Base-by-base conservation (phyloP, 257 asterid genomes). In the Dorcoceras hygrometricum region DNA sequence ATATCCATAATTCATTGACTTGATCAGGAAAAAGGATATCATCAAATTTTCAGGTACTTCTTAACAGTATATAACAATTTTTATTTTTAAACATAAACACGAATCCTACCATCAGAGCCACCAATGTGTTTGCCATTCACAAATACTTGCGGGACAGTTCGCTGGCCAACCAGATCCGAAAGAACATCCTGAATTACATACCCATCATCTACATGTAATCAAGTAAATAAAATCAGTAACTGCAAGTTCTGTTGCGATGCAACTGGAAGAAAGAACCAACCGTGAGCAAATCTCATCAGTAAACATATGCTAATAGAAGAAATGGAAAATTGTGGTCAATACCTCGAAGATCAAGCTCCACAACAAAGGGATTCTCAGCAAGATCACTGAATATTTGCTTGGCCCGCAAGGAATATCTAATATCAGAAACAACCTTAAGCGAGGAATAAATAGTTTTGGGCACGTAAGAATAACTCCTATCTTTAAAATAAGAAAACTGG, bases 271-370 rank as follows among this genome's bases (percentile, higher is more conserved):
- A 3, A 66, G 29, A 56, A 31, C 19, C 4, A 23, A 56, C 26
- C 46, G 34, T 26, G n/a, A 3, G n/a, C 14, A 65, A 20, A 54
- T 72, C 64, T 56, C 29, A 43, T 16, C 23, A 48, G 23, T 27
- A 19, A 72, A 53, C 63, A 50, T 62, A 20, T 27, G 57, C 27
- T 22, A 65, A 55, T 23, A n/a, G 22, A 53, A 51, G 31, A 66
- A 39, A 60, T 48, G 2, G 25, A 34, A 24, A 36, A 62, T 39
- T 50, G 27, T 66, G 18, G 43, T 4, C 51, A 23, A 67, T 76
- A 88, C 96, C 97, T 78, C 96, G 86, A 78, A 82, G 99, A 85
- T 93, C 99, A 74, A 93, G 97, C 87, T 93, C 99, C 73, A 93
- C 99, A 1, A 90, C 91, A 81, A 70, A 86, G 32, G 95, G 95